A percentile compares a stretch with the other conserved stretches of the same genome.
These are phyloP conservation scores for Straminergon stramineum DNA, from an alignment of 225 moss, liverwort and hornwort genomes.

Conservation along the genomic window DNA sequence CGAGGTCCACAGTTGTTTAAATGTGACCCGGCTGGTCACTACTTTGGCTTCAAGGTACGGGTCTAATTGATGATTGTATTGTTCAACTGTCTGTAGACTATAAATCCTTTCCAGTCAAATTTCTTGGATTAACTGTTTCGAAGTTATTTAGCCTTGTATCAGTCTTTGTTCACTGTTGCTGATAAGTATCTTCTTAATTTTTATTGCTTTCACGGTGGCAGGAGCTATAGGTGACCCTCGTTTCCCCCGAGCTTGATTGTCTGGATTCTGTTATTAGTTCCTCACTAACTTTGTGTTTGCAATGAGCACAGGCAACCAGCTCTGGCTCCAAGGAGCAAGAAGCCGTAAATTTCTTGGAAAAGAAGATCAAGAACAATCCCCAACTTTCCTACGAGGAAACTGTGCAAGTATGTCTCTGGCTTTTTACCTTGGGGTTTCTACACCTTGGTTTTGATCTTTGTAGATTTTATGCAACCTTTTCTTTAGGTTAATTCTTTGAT, in stretches of 20 bases:
- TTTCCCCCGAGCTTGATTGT: background rate
- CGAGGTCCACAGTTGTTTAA: conserved; percentile 86
- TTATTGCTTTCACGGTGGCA: background rate
- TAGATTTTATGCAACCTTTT: background rate
- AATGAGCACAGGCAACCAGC: conserved; percentile 66
- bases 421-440: background rate
- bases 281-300: background rate
- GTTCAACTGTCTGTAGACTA: background rate
- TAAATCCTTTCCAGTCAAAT: background rate
- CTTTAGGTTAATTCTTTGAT: background rate
- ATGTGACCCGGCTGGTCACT: conserved; percentile 97
- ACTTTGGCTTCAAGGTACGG: conserved; percentile 88
- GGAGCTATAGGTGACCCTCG: background rate
- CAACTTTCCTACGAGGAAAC: conserved; percentile 87
- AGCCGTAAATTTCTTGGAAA: conserved; percentile 94
- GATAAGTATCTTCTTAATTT: background rate
- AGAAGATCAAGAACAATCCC: conserved; percentile 92
- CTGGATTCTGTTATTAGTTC: background rate
- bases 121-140: background rate
- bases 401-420: conserved; percentile 57
- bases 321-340: conserved; percentile 95
- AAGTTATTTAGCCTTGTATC: background rate
- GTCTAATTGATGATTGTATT: background rate
- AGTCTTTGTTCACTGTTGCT: background rate
- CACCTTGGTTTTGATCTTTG: background rate